These are phyloP conservation scores for Endocalyx cinctus DNA, from an alignment of 2,329 filamentous ascomycete genomes.

Conservation along the genomic window DNA sequence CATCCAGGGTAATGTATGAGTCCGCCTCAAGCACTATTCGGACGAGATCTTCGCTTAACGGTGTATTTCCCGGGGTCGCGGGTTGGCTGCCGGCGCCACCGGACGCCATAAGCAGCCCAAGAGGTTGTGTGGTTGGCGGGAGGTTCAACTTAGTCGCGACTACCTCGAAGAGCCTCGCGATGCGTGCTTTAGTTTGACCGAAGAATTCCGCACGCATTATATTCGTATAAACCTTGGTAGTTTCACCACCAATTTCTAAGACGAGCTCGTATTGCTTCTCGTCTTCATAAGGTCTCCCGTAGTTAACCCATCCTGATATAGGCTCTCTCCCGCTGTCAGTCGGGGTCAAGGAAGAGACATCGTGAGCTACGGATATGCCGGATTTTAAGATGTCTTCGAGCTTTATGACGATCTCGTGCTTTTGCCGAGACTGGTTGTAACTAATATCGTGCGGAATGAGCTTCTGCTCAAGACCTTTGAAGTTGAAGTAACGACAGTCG, in stretches of 20 bases:
- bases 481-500: slow-evolving; percentile 89
- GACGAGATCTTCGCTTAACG: slow-evolving; percentile 66
- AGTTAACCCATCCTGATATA: slow-evolving; percentile 59
- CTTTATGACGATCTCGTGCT: slow-evolving; percentile 72
- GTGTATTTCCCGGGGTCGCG: slow-evolving; percentile 63
- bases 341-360: slow-evolving; percentile 29
- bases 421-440: slow-evolving; percentile 65
- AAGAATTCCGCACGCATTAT: slow-evolving; percentile 67
- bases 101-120: slow-evolving; percentile 63
- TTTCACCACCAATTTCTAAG: slow-evolving; percentile 70
- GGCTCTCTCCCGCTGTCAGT: slow-evolving; percentile 20
- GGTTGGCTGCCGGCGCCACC: slow-evolving; percentile 59
- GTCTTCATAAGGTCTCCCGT: slow-evolving; percentile 83
- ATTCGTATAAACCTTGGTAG: slow-evolving; percentile 36
- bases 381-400: slow-evolving; percentile 87
- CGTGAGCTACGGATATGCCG: slow-evolving; percentile 63
- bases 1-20: slow-evolving; percentile 56
- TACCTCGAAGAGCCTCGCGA: slow-evolving; percentile 72
- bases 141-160: slow-evolving; percentile 76
- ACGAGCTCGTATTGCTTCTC: slow-evolving; percentile 68
- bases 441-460: slow-evolving; percentile 72
- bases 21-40: slow-evolving; percentile 59
- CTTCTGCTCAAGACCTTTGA: slow-evolving; percentile 85
- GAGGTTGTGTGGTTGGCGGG: slow-evolving; percentile 52
- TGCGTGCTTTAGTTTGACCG: slow-evolving; percentile 61